These are phyloP conservation scores for Aspergillus costaricaensis DNA, from an alignment of 2,329 filamentous ascomycete species.

Conservation along the genomic window DNA sequence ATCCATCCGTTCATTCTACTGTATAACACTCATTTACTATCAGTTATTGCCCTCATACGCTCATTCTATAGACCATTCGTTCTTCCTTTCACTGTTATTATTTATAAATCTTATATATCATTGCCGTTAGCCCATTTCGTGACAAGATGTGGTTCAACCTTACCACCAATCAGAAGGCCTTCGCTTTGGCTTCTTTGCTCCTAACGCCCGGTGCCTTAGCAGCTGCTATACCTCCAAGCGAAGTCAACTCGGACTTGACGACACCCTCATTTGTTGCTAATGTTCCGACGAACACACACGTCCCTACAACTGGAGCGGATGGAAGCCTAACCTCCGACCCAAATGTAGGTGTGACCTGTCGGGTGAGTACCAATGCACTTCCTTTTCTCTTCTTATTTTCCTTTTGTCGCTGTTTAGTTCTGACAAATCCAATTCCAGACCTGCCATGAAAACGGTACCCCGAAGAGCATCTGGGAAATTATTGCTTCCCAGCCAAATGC, in stretches of 20 bases:
- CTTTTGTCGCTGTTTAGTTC: not conserved
- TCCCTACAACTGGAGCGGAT: conserved; percentile 1
- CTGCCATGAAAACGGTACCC: not conserved
- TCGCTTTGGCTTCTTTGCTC: not conserved
- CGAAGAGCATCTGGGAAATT: too few relatives aligned
- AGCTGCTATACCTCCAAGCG: not conserved
- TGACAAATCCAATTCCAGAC: not conserved
- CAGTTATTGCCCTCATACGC: not conserved
- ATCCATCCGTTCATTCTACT: not conserved
- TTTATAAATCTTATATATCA: not conserved
- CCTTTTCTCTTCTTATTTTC: not conserved
- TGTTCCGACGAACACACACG: not conserved
- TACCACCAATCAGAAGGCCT: not conserved
- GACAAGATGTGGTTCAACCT: not conserved
- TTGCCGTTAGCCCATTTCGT: not conserved
- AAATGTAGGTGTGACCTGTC: not conserved
- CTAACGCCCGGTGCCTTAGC: not conserved
- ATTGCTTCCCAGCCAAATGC: not conserved
- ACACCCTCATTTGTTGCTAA: not conserved
- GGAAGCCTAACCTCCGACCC: not conserved
- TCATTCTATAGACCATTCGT: not conserved
- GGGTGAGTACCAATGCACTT: not conserved
- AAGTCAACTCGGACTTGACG: not conserved
- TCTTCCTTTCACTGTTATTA: not conserved
- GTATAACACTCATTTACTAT: not conserved